A percentile compares a stretch with the other conserved stretches of the same genome.
Evolutionary conservation across 2,329 filamentous ascomycete genomes (phyloP).

Genomic region (Dactylonectria macrodidyma): DNA sequence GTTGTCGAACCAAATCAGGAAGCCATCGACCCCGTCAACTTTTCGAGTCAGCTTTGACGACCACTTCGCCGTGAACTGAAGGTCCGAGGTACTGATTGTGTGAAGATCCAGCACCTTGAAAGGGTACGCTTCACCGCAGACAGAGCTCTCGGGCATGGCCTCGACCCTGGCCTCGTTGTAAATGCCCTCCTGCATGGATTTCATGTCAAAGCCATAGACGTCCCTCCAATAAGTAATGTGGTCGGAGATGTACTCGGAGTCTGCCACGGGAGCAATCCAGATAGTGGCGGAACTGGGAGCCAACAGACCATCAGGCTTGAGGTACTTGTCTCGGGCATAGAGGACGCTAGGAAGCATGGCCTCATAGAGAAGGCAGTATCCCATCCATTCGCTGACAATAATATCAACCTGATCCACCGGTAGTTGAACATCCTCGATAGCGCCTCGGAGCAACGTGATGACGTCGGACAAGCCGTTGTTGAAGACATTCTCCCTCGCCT

Average conservation of each 20-base stretch:
- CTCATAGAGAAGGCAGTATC: slow-evolving; percentile 93
- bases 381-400: slow-evolving; percentile 99
- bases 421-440: slow-evolving; percentile 87
- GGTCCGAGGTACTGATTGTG: slow-evolving; percentile 77
- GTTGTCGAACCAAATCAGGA: slow-evolving; percentile 93
- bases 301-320: slow-evolving; percentile 84
- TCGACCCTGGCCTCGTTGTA: slow-evolving; percentile 87
- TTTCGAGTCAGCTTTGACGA: slow-evolving; percentile 72
- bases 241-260: slow-evolving; percentile 83
- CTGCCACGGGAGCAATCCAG: slow-evolving; percentile 84
- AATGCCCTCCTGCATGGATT: slow-evolving; percentile 87
- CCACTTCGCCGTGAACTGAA: slow-evolving; percentile 82
- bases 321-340: slow-evolving; percentile 88
- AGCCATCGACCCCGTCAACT: slow-evolving; percentile 84
- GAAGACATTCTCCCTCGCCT: slow-evolving; percentile 87
- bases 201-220: slow-evolving; percentile 96
- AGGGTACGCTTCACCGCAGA: slow-evolving; percentile 73
- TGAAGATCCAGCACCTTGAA: slow-evolving; percentile 86
- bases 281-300: slow-evolving; percentile 89
- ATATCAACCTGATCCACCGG: slow-evolving; percentile 89
- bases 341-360: slow-evolving; percentile 96
- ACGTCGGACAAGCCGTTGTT: slow-evolving; percentile 81
- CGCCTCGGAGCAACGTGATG: slow-evolving; percentile 86
- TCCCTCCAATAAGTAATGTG: slow-evolving; percentile 90
- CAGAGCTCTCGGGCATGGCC: slow-evolving; percentile 72